A percentile compares a stretch with the other conserved stretches of the same genome.
phyloP scores from a whole-genome alignment of 441 rosid species.

The Populus trichocarpa region DNA sequence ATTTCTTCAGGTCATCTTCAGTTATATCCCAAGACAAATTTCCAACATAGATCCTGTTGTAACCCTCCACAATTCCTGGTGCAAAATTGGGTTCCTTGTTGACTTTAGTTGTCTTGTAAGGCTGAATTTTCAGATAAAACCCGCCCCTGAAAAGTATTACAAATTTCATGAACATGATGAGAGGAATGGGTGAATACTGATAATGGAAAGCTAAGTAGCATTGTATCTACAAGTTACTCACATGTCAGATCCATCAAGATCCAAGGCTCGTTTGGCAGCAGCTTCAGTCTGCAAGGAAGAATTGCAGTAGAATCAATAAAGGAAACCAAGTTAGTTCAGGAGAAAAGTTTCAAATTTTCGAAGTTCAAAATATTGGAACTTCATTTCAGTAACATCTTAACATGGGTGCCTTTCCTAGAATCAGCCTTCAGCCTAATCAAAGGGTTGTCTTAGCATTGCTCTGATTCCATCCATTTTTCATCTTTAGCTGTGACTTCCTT shows the following conservation, averaged over 20 bases:
- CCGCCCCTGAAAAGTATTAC: conserved; percentile 57
- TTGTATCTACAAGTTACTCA: conserved; percentile 34
- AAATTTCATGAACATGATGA: conserved; percentile 17
- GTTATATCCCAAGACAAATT: conserved; percentile 86
- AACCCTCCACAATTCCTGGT: conserved; percentile 72
- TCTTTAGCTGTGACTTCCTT: background rate
- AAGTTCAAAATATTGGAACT: background rate
- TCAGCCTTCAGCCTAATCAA: background rate
- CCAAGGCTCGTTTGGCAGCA: conserved; percentile 83
- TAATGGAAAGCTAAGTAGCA: background rate
- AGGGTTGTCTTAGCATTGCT: background rate
- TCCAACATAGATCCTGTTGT: conserved; percentile 79
- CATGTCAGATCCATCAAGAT: conserved; percentile 91
- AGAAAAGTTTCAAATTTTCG: background rate
- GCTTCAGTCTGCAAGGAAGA: conserved; percentile 59
- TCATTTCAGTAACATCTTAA: background rate
- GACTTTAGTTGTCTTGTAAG: conserved; percentile 49
- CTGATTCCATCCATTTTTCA: background rate
- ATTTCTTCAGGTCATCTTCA: conserved; percentile 61
- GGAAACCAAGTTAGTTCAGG: background rate
- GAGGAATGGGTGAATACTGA: conserved; percentile 1
- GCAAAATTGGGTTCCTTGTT: conserved; percentile 44
- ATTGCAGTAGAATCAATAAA: conserved; percentile 6
- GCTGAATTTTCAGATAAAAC: conserved; percentile 74
- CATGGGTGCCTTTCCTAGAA: background rate